phyloP scores from a whole-genome alignment of 208 protist genomes.

The Acanthamoeba rhysodes region DNA sequence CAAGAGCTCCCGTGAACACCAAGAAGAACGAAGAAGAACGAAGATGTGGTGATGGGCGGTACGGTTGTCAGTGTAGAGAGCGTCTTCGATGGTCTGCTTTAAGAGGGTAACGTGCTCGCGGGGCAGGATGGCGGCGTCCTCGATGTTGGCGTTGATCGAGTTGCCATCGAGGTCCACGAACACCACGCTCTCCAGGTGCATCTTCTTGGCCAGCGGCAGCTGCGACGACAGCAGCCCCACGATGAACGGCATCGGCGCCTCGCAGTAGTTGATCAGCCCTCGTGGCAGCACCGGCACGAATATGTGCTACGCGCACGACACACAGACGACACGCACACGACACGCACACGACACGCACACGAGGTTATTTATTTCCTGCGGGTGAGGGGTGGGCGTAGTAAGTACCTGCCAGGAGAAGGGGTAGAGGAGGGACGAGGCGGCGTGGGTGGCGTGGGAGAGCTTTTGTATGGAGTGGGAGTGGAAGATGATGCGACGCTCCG shows the following conservation, averaged over 20 bases:
- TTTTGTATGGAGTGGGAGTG: constrained; percentile 16
- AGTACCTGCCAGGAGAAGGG: constrained; percentile 49
- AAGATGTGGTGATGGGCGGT: neutral
- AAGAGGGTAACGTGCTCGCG: constrained; percentile 42
- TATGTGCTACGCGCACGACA: neutral
- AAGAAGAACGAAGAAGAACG: neutral
- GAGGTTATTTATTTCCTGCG: neutral
- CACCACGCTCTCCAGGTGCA: constrained; percentile 50
- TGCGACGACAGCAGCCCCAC: constrained; percentile 36
- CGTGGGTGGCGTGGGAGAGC: constrained; percentile 3
- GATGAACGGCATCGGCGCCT: constrained; percentile 62
- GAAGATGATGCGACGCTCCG: constrained; percentile 55
- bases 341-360: neutral
- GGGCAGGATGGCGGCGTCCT: constrained; percentile 47
- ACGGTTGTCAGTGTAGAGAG: constrained; percentile 16
- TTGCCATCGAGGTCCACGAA: constrained; percentile 53
- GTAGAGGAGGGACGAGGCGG: constrained; percentile 28
- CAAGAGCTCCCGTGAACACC: neutral
- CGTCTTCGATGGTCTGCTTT: constrained; percentile 32
- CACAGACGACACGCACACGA: neutral
- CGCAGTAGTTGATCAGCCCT: constrained; percentile 42
- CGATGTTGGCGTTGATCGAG: constrained; percentile 49
- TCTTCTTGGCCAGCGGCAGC: constrained; percentile 51
- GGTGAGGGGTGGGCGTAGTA: neutral
- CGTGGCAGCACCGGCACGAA: constrained; percentile 47